These are phyloP conservation scores for Fusarium nematophilum DNA, from an alignment of 2,329 filamentous ascomycete species.

Conservation along the genomic window DNA sequence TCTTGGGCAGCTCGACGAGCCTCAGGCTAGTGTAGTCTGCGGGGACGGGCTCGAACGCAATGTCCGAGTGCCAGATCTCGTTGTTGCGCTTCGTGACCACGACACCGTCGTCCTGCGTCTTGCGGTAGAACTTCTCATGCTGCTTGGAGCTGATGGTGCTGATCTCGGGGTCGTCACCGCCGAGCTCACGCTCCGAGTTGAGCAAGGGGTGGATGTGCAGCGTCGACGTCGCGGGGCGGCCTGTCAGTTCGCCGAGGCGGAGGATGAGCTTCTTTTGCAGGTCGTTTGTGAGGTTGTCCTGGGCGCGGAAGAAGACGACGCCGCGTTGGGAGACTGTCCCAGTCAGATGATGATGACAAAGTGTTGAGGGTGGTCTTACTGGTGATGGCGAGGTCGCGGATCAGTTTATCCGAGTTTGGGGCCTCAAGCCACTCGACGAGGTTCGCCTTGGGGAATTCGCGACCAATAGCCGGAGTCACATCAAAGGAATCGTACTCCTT, in stretches of 20 bases:
- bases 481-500: constrained; percentile 67
- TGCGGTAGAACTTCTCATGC: constrained; percentile 61
- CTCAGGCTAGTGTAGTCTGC: constrained; percentile 71
- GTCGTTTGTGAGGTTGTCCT: constrained; percentile 69
- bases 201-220: constrained; percentile 71
- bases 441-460: constrained; percentile 69
- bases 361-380: constrained; percentile 55
- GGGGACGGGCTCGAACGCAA: constrained; percentile 72
- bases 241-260: constrained; percentile 67
- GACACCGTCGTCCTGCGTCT: constrained; percentile 48
- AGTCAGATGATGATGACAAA: not conserved
- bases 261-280: constrained; percentile 75
- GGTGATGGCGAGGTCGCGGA: constrained; percentile 75
- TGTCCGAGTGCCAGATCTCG: constrained; percentile 69
- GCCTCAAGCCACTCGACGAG: constrained; percentile 71
- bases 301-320: constrained; percentile 76
- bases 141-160: constrained; percentile 69
- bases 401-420: constrained; percentile 70
- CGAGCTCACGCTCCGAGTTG: constrained; percentile 64
- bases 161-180: constrained; percentile 69
- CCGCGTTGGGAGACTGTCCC: constrained; percentile 72
- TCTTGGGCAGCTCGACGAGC: constrained; percentile 64
- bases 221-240: constrained; percentile 65
- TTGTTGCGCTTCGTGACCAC: constrained; percentile 23
- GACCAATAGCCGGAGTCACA: constrained; percentile 70